Evolutionary conservation across 2,329 filamentous ascomycete species (phyloP).

Genomic region (Zarea fungicola): DNA sequence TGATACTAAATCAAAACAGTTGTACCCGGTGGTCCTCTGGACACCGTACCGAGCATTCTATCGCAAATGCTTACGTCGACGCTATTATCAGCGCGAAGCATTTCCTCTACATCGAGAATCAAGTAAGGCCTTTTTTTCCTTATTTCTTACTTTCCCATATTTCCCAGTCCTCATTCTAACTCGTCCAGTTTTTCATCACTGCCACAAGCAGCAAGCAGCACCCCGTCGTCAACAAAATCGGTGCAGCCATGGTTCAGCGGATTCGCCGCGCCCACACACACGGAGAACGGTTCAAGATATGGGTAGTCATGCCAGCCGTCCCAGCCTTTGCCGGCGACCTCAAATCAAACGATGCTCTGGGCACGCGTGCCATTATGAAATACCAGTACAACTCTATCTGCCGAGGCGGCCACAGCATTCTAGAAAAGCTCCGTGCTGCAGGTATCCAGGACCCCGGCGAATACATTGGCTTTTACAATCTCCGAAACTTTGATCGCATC

Average conservation of each 20-base stretch:
- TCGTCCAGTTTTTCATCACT: slow-evolving; percentile 73
- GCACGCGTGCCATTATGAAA: slow-evolving; percentile 82
- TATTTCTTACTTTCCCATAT: rapidly evolving
- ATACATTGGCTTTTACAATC: slow-evolving; percentile 81
- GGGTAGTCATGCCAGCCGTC: slow-evolving; percentile 73
- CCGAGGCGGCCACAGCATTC: slow-evolving; percentile 70
- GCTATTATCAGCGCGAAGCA: slow-evolving; percentile 64
- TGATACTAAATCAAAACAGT: slow-evolving; percentile 23
- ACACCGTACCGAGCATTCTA: slow-evolving; percentile 62
- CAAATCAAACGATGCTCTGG: slow-evolving; percentile 64
- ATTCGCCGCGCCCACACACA: slow-evolving; percentile 65
- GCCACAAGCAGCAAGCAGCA: slow-evolving; percentile 65
- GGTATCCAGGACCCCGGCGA: slow-evolving; percentile 63
- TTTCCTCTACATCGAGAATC: slow-evolving; percentile 77
- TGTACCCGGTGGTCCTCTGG: slow-evolving; percentile 48
- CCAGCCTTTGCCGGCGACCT: slow-evolving; percentile 80
- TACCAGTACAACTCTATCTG: slow-evolving; percentile 79
- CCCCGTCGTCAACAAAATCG: slow-evolving; percentile 73
- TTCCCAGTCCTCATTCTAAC: slow-evolving; percentile 8
- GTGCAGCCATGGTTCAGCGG: slow-evolving; percentile 71
- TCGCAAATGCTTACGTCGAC: slow-evolving; percentile 77
- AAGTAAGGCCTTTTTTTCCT: slow-evolving; percentile 29
- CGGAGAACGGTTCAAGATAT: slow-evolving; percentile 64
- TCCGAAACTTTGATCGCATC: slow-evolving; percentile 79
- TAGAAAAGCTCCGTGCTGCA: slow-evolving; percentile 63